phyloP scores from a whole-genome alignment of 2,329 filamentous ascomycete genomes.

The Aspergillus sp. region DNA sequence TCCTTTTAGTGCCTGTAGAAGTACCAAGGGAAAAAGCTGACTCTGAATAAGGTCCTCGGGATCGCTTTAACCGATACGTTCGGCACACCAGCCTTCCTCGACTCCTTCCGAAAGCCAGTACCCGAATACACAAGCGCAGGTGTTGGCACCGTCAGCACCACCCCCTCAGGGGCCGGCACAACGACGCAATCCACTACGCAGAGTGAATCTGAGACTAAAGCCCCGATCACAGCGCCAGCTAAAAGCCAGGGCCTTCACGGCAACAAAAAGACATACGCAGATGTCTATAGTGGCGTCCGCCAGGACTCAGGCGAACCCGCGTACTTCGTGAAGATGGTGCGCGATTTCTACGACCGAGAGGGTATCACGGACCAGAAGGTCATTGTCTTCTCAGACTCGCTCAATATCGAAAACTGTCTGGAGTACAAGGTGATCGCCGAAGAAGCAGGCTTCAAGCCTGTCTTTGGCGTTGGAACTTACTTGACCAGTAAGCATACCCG shows the following conservation, averaged over 20 bases:
- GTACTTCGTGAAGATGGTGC: slow-evolving; percentile 69
- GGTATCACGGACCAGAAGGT: slow-evolving; percentile 73
- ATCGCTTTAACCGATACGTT: slow-evolving; percentile 96
- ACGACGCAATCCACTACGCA: slow-evolving; percentile 35
- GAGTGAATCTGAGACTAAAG: slow-evolving; percentile 31
- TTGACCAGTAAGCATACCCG: slow-evolving; percentile 58
- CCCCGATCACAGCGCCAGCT: slow-evolving; percentile 38
- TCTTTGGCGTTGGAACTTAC: slow-evolving; percentile 91
- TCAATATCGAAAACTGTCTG: slow-evolving; percentile 83
- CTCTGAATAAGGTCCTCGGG: slow-evolving; percentile 55
- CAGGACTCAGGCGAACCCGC: slow-evolving; percentile 86
- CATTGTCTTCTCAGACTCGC: slow-evolving; percentile 90
- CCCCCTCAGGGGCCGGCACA: slow-evolving; percentile 34
- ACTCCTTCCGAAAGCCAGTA: slow-evolving; percentile 66
- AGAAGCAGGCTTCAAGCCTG: slow-evolving; percentile 68
- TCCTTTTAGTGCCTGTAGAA: background rate
- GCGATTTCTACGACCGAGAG: slow-evolving; percentile 67
- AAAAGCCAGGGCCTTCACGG: slow-evolving; percentile 17
- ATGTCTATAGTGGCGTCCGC: slow-evolving; percentile 73
- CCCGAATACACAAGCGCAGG: slow-evolving; percentile 38
- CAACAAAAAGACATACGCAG: slow-evolving; percentile 59
- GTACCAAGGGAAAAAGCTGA: slow-evolving; percentile 1
- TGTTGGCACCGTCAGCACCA: slow-evolving; percentile 31
- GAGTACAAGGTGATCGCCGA: slow-evolving; percentile 83
- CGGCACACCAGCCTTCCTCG: slow-evolving; percentile 80